Conservation (phyloP, 176 grass and related monocot genomes). For the Cenchrus purpureus region DNA sequence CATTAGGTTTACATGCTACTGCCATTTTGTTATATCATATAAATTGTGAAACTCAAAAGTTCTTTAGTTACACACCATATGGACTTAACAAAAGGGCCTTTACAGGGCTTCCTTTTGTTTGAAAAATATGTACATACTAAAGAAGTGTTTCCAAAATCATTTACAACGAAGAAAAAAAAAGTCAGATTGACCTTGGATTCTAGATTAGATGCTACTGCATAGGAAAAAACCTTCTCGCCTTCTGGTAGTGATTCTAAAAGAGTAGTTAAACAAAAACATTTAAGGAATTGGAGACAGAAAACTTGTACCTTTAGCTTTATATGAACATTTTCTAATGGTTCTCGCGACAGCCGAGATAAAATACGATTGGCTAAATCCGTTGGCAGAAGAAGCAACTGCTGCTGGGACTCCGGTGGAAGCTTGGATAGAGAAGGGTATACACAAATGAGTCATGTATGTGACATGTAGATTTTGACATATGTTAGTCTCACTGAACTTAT, state of each 20-base stretch:
- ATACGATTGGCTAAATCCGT: conserved; percentile 70
- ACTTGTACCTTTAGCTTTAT: conserved; percentile 39
- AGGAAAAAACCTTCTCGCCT: background rate
- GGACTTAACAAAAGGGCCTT: background rate
- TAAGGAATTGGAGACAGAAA: background rate
- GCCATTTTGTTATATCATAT: background rate
- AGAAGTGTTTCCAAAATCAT: background rate
- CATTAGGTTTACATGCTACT: conserved; percentile 3
- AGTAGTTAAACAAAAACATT: background rate
- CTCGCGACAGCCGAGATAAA: conserved; percentile 84
- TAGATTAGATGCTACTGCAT: conserved; percentile 20
- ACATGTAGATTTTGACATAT: background rate
- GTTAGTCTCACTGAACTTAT: conserved; percentile 6
- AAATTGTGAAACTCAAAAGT: conserved; percentile 8
- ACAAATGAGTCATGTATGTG: conserved; percentile 29
- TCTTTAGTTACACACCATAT: background rate
- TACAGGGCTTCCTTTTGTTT: background rate
- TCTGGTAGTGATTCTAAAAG: conserved; percentile 1
- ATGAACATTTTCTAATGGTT: conserved; percentile 77
- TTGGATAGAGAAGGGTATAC: conserved; percentile 37
- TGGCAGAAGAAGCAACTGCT: conserved; percentile 75
- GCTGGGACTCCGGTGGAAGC: conserved; percentile 79
- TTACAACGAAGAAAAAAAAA: background rate
- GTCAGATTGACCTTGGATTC: background rate
- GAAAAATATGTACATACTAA: conserved; percentile 32